Percentiles rank a stretch among this genome's conserved stretches.
Evolutionary conservation across 106 monocot species (phyloP).

Genomic region (Platanthera zijinensis): DNA sequence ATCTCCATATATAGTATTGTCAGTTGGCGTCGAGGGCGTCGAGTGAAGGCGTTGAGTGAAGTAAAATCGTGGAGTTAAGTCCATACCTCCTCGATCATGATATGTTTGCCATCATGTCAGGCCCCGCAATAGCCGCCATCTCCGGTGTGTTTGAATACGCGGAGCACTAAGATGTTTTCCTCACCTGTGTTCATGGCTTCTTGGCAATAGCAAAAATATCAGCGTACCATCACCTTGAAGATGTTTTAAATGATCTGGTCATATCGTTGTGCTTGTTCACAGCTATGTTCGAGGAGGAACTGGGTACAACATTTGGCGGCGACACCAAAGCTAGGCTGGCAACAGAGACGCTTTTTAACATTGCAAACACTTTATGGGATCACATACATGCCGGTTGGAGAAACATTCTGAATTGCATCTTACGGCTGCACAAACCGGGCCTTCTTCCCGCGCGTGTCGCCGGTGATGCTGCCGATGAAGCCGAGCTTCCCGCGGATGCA

Average conservation of each 20-base stretch:
- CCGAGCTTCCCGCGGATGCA: conserved; percentile 29
- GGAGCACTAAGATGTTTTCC: conserved; percentile 44
- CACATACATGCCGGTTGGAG: conserved; percentile 56
- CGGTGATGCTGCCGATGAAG: conserved; percentile 50
- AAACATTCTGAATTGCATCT: conserved; percentile 63
- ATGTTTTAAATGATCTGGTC: conserved; percentile 57
- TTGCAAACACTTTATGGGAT: conserved; percentile 65
- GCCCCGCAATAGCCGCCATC: conserved; percentile 61
- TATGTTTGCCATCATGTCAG: conserved; percentile 75
- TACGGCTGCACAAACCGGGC: conserved; percentile 57
- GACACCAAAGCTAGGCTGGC: conserved; percentile 67
- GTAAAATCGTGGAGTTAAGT: too few species aligned
- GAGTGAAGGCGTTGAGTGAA: too few species aligned
- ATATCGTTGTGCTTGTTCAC: too few species aligned
- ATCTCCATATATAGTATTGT: conserved; percentile 44
- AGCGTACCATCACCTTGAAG: conserved; percentile 57
- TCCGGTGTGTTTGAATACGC: conserved; percentile 76
- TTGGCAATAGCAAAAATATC: conserved; percentile 56
- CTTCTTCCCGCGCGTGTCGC: conserved; percentile 54
- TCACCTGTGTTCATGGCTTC: conserved; percentile 54
- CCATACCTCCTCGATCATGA: conserved; percentile 72
- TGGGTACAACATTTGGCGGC: conserved; percentile 52
- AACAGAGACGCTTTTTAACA: conserved; percentile 57
- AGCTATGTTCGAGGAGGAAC: too few species aligned
- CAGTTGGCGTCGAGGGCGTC: too few species aligned